phyloP scores from a whole-genome alignment of 2,329 filamentous ascomycete genomes.

The Alternaria atra region DNA sequence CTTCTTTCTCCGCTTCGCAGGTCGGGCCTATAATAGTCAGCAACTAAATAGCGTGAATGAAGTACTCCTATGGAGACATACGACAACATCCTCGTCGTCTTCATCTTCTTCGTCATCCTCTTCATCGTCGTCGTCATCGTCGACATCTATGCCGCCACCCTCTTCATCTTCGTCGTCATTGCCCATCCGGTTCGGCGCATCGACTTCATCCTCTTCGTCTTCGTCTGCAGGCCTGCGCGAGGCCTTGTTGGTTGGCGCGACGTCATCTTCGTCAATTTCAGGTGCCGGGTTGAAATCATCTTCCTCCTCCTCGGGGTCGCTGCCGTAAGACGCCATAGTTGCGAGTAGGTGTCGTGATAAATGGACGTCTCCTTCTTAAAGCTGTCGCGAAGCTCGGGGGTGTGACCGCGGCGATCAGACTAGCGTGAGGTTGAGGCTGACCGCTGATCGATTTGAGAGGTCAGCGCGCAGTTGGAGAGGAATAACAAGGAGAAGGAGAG shows the following conservation, averaged over 20 bases:
- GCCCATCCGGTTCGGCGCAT: constrained; percentile 46
- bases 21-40: constrained; percentile 64
- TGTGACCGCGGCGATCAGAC: constrained; percentile 2
- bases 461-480: constrained; percentile 1
- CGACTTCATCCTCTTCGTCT: constrained; percentile 49
- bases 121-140: constrained; percentile 65
- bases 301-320: constrained; percentile 63
- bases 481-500: constrained; percentile 7
- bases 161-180: constrained; percentile 59
- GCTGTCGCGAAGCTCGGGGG: constrained; percentile 19
- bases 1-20: constrained; percentile 79
- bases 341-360: constrained; percentile 9
- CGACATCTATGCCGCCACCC: constrained; percentile 62
- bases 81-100: constrained; percentile 61
- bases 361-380: constrained; percentile 14
- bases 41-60: constrained; percentile 1
- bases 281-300: constrained; percentile 90
- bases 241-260: constrained; percentile 27
- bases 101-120: constrained; percentile 71
- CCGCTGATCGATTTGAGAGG: not conserved
- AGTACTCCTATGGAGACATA: constrained; percentile 19
- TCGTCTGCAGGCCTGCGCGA: constrained; percentile 46
- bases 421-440: not conserved
- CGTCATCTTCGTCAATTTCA: constrained; percentile 70
- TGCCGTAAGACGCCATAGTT: constrained; percentile 44